Percentiles rank a stretch among this genome's conserved stretches.
Evolutionary conservation across 2,329 filamentous ascomycete species (phyloP).

Genomic region (Aspergillus sclerotialis): DNA sequence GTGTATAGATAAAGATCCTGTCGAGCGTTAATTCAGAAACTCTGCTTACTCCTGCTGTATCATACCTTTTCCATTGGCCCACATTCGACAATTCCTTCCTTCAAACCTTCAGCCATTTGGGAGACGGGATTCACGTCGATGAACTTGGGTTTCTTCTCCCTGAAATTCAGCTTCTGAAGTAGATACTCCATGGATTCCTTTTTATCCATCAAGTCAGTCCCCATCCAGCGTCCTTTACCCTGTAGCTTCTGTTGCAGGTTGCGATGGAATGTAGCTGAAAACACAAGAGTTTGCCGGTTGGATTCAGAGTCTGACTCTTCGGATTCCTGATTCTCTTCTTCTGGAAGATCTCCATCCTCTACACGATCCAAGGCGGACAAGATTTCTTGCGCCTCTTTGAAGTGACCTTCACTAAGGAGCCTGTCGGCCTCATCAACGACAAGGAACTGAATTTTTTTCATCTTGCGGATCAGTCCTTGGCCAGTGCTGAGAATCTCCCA

Average conservation of each 20-base stretch:
- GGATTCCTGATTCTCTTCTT: slow-evolving; percentile 17
- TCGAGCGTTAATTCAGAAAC: not conserved
- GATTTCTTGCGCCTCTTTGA: slow-evolving; percentile 89
- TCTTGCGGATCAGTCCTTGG: slow-evolving; percentile 58
- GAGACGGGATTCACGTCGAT: slow-evolving; percentile 84
- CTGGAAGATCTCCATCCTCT: slow-evolving; percentile 33
- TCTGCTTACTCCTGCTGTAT: not conserved
- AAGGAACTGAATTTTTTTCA: slow-evolving; percentile 71
- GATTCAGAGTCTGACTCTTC: slow-evolving; percentile 39
- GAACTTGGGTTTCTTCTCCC: slow-evolving; percentile 76
- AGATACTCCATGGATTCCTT: slow-evolving; percentile 89
- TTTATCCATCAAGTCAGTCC: slow-evolving; percentile 58
- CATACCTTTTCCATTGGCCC: slow-evolving; percentile 82
- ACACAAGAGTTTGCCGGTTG: slow-evolving; percentile 78
- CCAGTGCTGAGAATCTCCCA: slow-evolving; percentile 89
- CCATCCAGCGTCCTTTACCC: slow-evolving; percentile 58
- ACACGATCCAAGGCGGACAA: slow-evolving; percentile 68
- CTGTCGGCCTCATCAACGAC: slow-evolving; percentile 94
- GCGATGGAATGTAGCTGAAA: slow-evolving; percentile 93
- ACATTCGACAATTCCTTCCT: slow-evolving; percentile 88
- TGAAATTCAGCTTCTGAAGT: slow-evolving; percentile 81
- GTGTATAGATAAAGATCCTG: slow-evolving; percentile 90
- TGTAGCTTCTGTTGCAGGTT: slow-evolving; percentile 84
- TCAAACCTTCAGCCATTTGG: slow-evolving; percentile 80
- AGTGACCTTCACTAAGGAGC: slow-evolving; percentile 84